Base-by-base conservation (phyloP, 2,329 filamentous ascomycete species). In the Hymenoscyphus repandus region DNA sequence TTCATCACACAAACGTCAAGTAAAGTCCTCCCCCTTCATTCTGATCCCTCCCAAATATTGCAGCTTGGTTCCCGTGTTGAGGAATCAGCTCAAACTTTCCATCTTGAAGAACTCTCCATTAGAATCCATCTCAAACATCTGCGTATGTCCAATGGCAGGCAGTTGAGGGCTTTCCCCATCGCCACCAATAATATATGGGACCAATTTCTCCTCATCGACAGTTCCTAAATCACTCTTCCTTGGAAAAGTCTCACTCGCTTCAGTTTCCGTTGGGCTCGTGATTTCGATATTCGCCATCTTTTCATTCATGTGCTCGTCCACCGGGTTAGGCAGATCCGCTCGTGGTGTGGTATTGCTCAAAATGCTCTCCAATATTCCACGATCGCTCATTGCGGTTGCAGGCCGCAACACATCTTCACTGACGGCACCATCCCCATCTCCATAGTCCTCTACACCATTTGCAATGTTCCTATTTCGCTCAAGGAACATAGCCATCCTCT, bases 271-370 rank as follows among this genome's bases (percentile, higher is more conserved):
- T 37, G 34, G 15, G 10, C 15, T 37, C 13, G 32, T 27, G 13
- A 56, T 49, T 13, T 50, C 49, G 39, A 60, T 33, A 2, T 50
- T 43, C 32, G 44, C 54, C 32, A 59, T 43, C 20, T 54, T 52
- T 10, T 50, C 49, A 32, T 30, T 45, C 27, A 57, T 47, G 22
- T 58, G 54, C 15, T 54, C 53, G 38, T 66, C 64, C 7, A 66
- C 57, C 1, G 63, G 63, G 51, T 65, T 58, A 10, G 52, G 52
- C 1, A 62, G 39, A 40, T 67, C 65, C 7, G 61, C 41, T 30
- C 46, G 61, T 1, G 65, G 65, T 4, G 65, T 66, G 4, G 64
- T 66, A 32, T 64, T 66, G 37, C 53, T 63, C 31, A 66, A 37
- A n/a, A 64, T 62, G 15, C 64, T 60, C 37, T 67, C 60, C 18